These are phyloP conservation scores for Termitomyces sp. DNA, from an alignment of 768 basidiomycete genomes.

Conservation along the genomic window DNA sequence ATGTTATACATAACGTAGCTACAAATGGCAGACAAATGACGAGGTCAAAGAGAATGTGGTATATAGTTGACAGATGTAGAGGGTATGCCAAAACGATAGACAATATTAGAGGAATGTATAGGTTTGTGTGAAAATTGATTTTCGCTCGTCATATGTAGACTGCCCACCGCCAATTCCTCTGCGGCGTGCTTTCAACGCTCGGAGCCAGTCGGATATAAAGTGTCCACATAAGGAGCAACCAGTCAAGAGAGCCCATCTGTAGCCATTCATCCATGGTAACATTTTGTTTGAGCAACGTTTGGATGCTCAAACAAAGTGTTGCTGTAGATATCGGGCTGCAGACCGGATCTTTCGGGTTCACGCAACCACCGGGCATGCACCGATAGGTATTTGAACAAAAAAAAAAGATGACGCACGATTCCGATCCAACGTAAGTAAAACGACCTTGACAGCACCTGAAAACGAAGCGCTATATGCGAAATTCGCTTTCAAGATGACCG, in stretches of 20 bases:
- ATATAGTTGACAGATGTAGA: conserved; percentile 2
- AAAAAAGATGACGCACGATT: conserved; percentile 58
- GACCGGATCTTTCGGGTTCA: neutral
- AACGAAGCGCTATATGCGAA: conserved; percentile 29
- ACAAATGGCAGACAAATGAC: neutral
- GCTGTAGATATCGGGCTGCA: neutral
- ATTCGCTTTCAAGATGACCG: conserved; percentile 53
- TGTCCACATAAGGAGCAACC: neutral
- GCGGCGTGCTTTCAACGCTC: neutral
- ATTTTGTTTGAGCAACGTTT: neutral
- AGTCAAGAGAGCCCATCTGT: conserved; percentile 1
- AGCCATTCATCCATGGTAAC: neutral
- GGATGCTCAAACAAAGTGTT: neutral
- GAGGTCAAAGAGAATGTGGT: neutral
- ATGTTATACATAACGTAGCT: neutral
- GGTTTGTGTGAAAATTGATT: neutral
- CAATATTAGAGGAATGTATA: neutral
- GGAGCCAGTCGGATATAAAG: neutral
- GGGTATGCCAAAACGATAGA: conserved; percentile 5
- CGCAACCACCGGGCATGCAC: neutral
- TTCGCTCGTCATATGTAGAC: neutral
- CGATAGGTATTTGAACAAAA: neutral
- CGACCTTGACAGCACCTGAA: conserved; percentile 64
- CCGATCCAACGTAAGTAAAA: conserved; percentile 86
- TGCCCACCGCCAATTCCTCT: neutral